Evolutionary conservation across 2,329 filamentous ascomycete genomes (phyloP).

Genomic region (Stagonosporopsis chrysanthemi): DNA sequence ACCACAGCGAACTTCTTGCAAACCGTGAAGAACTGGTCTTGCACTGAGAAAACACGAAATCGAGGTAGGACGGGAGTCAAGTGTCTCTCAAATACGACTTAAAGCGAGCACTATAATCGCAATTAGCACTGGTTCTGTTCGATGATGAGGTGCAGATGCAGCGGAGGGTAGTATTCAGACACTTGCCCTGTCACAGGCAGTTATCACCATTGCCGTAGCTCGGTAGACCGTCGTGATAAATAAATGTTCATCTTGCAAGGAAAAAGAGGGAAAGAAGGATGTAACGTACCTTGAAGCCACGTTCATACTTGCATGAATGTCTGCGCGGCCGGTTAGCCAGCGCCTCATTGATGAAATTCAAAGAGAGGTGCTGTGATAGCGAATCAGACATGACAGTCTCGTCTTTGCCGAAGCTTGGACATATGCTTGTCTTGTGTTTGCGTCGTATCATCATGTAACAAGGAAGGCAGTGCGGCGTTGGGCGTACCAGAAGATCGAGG

Average conservation of each 20-base stretch:
- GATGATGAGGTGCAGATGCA: background rate
- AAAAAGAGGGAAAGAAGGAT: background rate
- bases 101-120: background rate
- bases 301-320: background rate
- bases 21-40: slow-evolving; percentile 16
- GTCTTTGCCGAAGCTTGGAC: slow-evolving; percentile 76
- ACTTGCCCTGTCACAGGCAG: slow-evolving; percentile 76
- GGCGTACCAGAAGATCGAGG: slow-evolving; percentile 32
- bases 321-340: slow-evolving; percentile 35
- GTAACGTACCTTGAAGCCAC: slow-evolving; percentile 22
- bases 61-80: background rate
- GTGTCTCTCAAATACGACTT: too few relatives aligned
- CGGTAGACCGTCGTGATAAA: slow-evolving; percentile 87
- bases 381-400: slow-evolving; percentile 50
- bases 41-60: slow-evolving; percentile 10
- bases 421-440: slow-evolving; percentile 93
- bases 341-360: slow-evolving; percentile 13
- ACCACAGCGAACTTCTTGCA: slow-evolving; percentile 9
- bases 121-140: slow-evolving; percentile 16
- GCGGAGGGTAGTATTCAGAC: slow-evolving; percentile 35
- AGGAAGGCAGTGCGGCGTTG: slow-evolving; percentile 1
- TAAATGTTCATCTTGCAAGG: slow-evolving; percentile 52
- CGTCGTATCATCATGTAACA: slow-evolving; percentile 79
- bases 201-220: slow-evolving; percentile 81
- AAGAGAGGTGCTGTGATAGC: slow-evolving; percentile 27